Percentiles rank a stretch among this genome's conserved stretches.
Conservation (phyloP, 495 filamentous ascomycete species). For the Oidiodendron maius region DNA sequence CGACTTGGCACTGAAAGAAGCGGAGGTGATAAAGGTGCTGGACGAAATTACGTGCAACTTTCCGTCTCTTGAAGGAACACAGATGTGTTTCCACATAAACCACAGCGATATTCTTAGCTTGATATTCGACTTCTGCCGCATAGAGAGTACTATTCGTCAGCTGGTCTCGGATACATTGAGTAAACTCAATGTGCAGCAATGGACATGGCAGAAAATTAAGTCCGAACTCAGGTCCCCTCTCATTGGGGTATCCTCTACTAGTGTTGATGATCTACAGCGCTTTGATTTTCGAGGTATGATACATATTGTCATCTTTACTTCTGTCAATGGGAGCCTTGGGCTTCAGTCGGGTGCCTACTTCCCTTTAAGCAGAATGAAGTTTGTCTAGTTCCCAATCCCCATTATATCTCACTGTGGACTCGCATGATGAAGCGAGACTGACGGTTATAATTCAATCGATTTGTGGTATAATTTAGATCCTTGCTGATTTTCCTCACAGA, state of each 20-base stretch:
- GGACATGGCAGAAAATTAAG: conserved; percentile 79
- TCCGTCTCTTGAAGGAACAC: conserved; percentile 59
- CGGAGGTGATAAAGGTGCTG: conserved; percentile 88
- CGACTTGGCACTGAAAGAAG: conserved; percentile 86
- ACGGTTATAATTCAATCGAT: too few relatives aligned
- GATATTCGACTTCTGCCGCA: conserved; percentile 83
- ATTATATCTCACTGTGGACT: too few relatives aligned
- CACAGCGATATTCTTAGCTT: conserved; percentile 79
- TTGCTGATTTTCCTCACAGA: conserved; percentile 48
- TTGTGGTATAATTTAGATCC: too few relatives aligned
- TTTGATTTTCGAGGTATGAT: conserved; percentile 94
- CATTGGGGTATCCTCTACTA: conserved; percentile 80
- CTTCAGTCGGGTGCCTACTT: too few relatives aligned
- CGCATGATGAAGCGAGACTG: too few relatives aligned
- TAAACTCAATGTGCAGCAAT: conserved; percentile 78
- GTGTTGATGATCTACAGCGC: conserved; percentile 78
- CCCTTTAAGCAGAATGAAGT: too few relatives aligned
- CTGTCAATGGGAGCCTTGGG: background rate
- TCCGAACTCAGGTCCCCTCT: conserved; percentile 74
- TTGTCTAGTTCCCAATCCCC: too few relatives aligned
- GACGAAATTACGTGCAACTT: conserved; percentile 86
- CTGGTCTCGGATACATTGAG: conserved; percentile 78
- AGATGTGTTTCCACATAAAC: conserved; percentile 89
- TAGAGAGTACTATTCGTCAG: conserved; percentile 60
- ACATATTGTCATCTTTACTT: conserved; percentile 12